Evolutionary conservation across 495 filamentous ascomycete species (phyloP), one percentile per base, ranked within the genome.

Genomic region (Penicillium paxilli): DNA sequence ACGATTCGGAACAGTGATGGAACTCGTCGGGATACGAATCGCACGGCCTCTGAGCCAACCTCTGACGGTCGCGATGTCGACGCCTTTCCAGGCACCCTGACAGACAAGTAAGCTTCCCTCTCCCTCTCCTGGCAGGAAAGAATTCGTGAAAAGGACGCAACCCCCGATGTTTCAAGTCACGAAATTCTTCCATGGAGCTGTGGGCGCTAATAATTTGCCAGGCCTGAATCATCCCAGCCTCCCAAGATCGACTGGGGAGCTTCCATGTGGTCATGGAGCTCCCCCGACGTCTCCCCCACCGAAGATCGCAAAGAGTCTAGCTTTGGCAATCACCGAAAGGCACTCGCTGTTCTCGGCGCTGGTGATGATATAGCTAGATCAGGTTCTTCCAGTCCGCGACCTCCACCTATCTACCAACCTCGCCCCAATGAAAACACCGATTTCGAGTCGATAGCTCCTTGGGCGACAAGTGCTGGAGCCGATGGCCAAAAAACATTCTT

Each of bases 231-330:
- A 14, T 51, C 64, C 10, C 54, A 63, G 35, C 51, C 44, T 33
- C 58, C 51, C 19, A 46, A 49, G 23, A 67, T 66, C 51, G 68
- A 77, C 25, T 64, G 72, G 49, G 70, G 66, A 40, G 69, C 52
- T n/a, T 68, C 69, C 26, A 70, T 68, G 37, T 79, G 78, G 58
- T 70, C 76, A 30, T 76, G 71, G 60, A 65, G 64, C 19, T 76
- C 79, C 8, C 72, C 78, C 2, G 72, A 77, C 25, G 64, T 75
- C 14, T 73, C 74, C 20, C 71, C 75, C 10, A 76, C 71, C 25
- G 77, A 79, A 44, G 64, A 69, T 44, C 74, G 74, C 44, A 77
- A 72, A 51, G 56, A 56, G 6, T 62, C 72, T 52, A 64, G 71
- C 4, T 69, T 78, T 28, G 63, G 59, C 23, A 71, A 68, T 49